Base-by-base conservation (phyloP, 441 rosid genomes). In the Biscutella laevigata region DNA sequence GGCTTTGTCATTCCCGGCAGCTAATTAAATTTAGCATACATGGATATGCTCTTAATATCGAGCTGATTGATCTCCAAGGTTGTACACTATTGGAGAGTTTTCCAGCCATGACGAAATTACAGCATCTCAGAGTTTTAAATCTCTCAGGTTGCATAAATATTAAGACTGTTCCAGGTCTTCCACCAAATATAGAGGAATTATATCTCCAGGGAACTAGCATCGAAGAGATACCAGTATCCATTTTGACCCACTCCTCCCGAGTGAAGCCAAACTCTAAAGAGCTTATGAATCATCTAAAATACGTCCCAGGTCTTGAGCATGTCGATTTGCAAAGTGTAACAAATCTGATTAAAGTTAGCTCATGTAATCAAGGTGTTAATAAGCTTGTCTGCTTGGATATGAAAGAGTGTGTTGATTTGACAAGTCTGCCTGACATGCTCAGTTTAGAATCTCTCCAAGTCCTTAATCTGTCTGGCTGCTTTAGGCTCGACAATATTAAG, bases 11-110 rank as follows among this genome's bases (percentile, higher is more conserved):
- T 28, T 63, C 68, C 26, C 32, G 2, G 14, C 7, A 54, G 12
- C 62, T 63, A 29, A 17, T 45, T 44, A 9, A 36, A 13, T 12
- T 21, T 27, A 9, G 7, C 0, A 0, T 27, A 6, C 21, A 6
- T n/a, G 1, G 9, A 42, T 0, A 28, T 0, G 56, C 68, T 22
- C 26, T 0, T 22, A 55, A 38, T 28, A 25, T 63, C 4, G 68
- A 63, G 56, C 3, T 56, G 0, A 40, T 64, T 26, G 46, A 64
- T 57, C 63, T 64, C 12, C 57, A 56, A 39, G 63, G 52, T 16
- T 64, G 69, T 49, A 48, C 39, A 40, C 39, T 52, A 28, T 5
- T 62, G 49, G 12, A 15, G 22, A 38, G 4, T 30, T 37, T 62
- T 21, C 24, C 61, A 6, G 56, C 3, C 10, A 44, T 21, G n/a